Evolutionary conservation across 257 asterid species (phyloP), one percentile per base, ranked within the genome.

Genomic region (Salvia miltiorrhiza): DNA sequence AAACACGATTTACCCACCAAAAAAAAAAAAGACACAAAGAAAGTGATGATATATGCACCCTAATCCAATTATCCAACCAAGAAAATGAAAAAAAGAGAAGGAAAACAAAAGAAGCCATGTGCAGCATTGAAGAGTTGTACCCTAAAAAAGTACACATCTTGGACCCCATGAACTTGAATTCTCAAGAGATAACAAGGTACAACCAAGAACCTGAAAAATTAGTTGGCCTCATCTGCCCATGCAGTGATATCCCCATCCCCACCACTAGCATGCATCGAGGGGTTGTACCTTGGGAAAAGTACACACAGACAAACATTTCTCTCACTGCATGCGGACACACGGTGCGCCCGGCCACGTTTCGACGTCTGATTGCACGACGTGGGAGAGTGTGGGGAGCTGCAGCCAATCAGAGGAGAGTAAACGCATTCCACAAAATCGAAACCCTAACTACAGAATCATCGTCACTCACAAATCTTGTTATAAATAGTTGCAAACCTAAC

Each of bases 301-400:
- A 65, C 83, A 74, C 35, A 30, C 35, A 30, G 4, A 7, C 2
- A 30, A 47, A 43, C 41, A 24, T 2, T 52, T 70, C 48, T 54
- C 78, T 10, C 44, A 17, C 50, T 59, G 26, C 65, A 54, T 63
- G 35, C 17, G 32, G 13, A 17, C n/a, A 7, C 21, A 48, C 10
- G 52, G 12, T 75, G 16, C 68, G 19, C 45, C 24, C 70, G 45
- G 24, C 67, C 80, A 83, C 88, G 81, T 86, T 81, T 79, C 83
- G 69, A 39, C 24, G 48, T 28, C 14, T 65, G 62, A 79, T 73
- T 81, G 76, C 35, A 37, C 47, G 32, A 28, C 14, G 4, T 14
- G 32, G 13, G 7, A 9, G n/a, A 33, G 61, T 40, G 43, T 5
- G 20, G 6, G 21, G 13, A 37, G 35, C 14, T 73, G 44, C 7